Conservation (phyloP, 1,139 yeast genomes). For the Nadsonia starkeyi-henricii region DNA sequence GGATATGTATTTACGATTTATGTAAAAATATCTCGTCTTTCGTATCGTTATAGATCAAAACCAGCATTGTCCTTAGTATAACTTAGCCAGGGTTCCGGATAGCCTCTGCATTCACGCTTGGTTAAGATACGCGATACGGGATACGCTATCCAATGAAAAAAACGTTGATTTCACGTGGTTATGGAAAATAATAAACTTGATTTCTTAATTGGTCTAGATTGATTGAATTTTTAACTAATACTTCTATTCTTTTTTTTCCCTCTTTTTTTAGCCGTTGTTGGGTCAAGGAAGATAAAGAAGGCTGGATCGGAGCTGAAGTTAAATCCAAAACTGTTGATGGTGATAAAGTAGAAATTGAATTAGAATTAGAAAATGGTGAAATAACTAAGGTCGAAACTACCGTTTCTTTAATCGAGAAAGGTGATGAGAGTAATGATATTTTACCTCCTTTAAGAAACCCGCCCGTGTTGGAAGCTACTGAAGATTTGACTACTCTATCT, state of each 20-base stretch:
- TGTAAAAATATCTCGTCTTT: no score
- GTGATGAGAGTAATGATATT: slow-evolving; percentile 12
- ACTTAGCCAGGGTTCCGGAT: no score
- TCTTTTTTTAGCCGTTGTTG: slow-evolving; percentile 52
- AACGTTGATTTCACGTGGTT: no score
- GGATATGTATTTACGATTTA: no score
- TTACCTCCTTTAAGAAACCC: slow-evolving; percentile 83
- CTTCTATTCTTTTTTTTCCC: slow-evolving; percentile 5
- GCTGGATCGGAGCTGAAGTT: slow-evolving; percentile 88
- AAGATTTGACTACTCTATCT: slow-evolving; percentile 83
- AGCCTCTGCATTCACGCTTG: no score
- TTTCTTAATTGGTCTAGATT: no score
- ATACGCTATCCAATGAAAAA: no score
- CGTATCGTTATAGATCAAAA: no score
- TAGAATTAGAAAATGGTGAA: slow-evolving; percentile 52
- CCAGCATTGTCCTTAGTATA: no score
- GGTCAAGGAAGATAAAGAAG: slow-evolving; percentile 79
- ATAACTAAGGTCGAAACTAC: slow-evolving; percentile 18
- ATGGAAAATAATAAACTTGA: no score
- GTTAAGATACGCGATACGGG: no score
- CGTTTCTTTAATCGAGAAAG: background rate
- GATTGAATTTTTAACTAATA: slow-evolving; percentile 2
- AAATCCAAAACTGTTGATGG: slow-evolving; percentile 36
- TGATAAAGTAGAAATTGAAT: slow-evolving; percentile 39
- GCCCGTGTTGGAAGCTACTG: slow-evolving; percentile 84